These are phyloP conservation scores for Fraxinus quadrangulata DNA, from an alignment of 257 asterid species.

Conservation along the genomic window DNA sequence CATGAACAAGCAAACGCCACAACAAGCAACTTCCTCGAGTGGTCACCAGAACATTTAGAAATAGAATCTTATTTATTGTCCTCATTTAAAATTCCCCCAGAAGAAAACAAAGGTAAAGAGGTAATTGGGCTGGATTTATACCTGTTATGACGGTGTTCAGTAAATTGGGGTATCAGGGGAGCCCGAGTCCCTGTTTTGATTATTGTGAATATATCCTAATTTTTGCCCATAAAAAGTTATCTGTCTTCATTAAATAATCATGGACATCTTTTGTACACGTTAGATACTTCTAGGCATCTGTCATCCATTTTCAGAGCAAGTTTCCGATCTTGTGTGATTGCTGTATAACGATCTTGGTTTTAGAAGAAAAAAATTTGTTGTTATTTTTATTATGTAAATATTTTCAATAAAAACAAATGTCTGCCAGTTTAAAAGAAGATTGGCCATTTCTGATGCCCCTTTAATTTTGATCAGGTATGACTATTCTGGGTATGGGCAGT, in stretches of 20 bases:
- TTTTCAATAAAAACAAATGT: neutral
- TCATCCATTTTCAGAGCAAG: neutral
- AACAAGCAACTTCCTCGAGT: neutral
- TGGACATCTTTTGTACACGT: neutral
- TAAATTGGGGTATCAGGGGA: neutral
- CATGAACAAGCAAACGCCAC: neutral
- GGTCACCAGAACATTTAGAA: neutral
- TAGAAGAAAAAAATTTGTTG: too few relatives aligned
- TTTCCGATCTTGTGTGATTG: neutral
- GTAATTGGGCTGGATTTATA: neutral
- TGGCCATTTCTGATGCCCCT: conserved; percentile 27
- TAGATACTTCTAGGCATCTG: neutral
- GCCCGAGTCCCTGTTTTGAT: neutral
- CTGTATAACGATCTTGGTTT: neutral
- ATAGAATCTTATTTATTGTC: too few relatives aligned
- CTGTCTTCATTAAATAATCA: neutral
- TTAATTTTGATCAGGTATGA: conserved; percentile 65
- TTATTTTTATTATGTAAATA: neutral
- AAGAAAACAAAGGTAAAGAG: neutral
- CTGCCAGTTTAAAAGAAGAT: neutral
- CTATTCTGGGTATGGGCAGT: conserved; percentile 94
- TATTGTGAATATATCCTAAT: neutral
- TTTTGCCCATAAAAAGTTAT: neutral
- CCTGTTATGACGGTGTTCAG: neutral
- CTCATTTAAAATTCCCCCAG: neutral